These are phyloP conservation scores for Hyaloscypha variabilis DNA, from an alignment of 495 filamentous ascomycete genomes.

Conservation along the genomic window DNA sequence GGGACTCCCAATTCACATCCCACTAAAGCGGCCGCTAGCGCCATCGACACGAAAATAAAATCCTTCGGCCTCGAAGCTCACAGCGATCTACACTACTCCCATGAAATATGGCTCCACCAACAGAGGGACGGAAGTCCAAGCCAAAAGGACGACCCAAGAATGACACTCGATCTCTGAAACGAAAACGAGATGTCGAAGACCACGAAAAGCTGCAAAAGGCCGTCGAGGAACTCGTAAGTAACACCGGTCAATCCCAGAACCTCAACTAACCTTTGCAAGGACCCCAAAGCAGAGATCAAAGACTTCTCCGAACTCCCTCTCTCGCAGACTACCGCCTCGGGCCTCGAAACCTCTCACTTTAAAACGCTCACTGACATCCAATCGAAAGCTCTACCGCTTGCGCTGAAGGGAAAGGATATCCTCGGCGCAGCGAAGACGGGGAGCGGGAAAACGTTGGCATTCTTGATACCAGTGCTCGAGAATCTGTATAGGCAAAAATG, in stretches of 20 bases:
- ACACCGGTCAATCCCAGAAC: neutral
- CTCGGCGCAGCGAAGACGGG: constrained; percentile 97
- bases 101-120: constrained; percentile 24
- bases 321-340: constrained; percentile 77
- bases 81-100: neutral
- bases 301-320: constrained; percentile 82
- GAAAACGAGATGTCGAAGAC: constrained; percentile 65
- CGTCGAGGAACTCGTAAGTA: constrained; percentile 48
- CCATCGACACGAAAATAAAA: neutral
- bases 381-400: constrained; percentile 78
- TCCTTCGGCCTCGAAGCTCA: neutral
- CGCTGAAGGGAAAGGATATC: constrained; percentile 85
- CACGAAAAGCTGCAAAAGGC: constrained; percentile 54
- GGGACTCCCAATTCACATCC: too few relatives aligned
- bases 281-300: constrained; percentile 48
- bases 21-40: neutral
- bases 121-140: constrained; percentile 23
- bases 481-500: constrained; percentile 91
- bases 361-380: constrained; percentile 92
- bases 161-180: constrained; percentile 51
- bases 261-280: constrained; percentile 31
- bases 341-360: constrained; percentile 86
- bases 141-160: constrained; percentile 14
- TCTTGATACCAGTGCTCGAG: constrained; percentile 89
- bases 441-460: constrained; percentile 94